Conservation (phyloP, 176 grass and related monocot species). For the Phoenix dactylifera region DNA sequence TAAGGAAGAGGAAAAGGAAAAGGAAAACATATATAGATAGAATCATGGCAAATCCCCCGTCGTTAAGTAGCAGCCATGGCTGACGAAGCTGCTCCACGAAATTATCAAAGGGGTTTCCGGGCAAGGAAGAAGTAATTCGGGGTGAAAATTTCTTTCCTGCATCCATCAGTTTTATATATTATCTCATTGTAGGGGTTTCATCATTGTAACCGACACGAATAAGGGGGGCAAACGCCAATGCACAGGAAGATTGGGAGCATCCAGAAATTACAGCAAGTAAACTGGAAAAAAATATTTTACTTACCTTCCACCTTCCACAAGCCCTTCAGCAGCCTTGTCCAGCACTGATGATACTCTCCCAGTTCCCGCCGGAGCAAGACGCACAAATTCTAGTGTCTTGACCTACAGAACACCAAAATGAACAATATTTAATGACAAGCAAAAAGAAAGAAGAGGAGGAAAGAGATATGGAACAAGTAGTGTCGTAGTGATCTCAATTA, state of each 20-base stretch:
- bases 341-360: constrained; percentile 71
- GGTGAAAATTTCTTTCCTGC: constrained; percentile 93
- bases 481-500: not conserved
- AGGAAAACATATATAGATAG: no score
- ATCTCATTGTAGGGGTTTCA: no score
- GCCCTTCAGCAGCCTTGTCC: constrained; percentile 81
- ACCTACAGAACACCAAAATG: constrained; percentile 39
- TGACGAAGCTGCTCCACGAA: not conserved
- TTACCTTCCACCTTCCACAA: constrained; percentile 89
- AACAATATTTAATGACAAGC: not conserved
- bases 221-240: no score
- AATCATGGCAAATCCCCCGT: no score
- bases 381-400: constrained; percentile 65
- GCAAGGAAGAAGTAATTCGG: constrained; percentile 85
- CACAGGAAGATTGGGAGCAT: no score
- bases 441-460: constrained; percentile 3
- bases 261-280: no score
- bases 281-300: not conserved
- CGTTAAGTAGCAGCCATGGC: no score
- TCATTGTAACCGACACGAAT: no score
- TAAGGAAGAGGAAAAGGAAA: no score
- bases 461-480: constrained; percentile 3
- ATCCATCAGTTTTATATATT: not conserved
- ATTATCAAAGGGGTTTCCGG: constrained; percentile 50
- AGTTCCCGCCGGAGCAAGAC: constrained; percentile 74